Conservation (phyloP, 257 asterid species). For the Solanum infundibuliforme region DNA sequence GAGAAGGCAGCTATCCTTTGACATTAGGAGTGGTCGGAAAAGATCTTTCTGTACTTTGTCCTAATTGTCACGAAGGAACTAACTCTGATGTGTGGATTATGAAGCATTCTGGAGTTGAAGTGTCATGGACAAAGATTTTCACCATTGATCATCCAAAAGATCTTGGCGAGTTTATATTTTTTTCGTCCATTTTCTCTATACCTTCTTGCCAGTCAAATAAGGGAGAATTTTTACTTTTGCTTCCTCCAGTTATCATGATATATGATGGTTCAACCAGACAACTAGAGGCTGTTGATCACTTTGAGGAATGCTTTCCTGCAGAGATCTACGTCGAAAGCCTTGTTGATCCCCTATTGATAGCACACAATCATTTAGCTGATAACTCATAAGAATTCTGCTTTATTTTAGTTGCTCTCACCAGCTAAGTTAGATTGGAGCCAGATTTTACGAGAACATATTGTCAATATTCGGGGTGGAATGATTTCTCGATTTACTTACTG, state of each 20-base stretch:
- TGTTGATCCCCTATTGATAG: not conserved
- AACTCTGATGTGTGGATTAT: not conserved
- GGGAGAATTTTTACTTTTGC: not conserved
- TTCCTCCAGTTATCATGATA: not conserved
- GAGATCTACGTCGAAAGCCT: not conserved
- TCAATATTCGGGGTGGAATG: not conserved
- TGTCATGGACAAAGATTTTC: not conserved
- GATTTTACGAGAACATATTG: not conserved
- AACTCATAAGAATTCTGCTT: not conserved
- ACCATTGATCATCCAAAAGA: not conserved
- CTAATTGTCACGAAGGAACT: not conserved
- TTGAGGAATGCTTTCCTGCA: not conserved
- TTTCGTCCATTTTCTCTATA: not conserved
- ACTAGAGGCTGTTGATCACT: not conserved
- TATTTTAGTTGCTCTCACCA: not conserved
- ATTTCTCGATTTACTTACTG: not conserved
- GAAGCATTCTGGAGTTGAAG: not conserved
- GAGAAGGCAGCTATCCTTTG: not conserved
- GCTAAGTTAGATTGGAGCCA: not conserved
- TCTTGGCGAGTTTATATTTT: not conserved
- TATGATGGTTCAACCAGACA: not conserved
- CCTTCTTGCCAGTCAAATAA: not conserved
- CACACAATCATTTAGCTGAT: not conserved
- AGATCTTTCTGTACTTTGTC: not conserved
- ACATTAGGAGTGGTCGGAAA: not conserved